phyloP scores from a whole-genome alignment of 2,329 filamentous ascomycete genomes.

The Arthrobotrys sinensis region DNA sequence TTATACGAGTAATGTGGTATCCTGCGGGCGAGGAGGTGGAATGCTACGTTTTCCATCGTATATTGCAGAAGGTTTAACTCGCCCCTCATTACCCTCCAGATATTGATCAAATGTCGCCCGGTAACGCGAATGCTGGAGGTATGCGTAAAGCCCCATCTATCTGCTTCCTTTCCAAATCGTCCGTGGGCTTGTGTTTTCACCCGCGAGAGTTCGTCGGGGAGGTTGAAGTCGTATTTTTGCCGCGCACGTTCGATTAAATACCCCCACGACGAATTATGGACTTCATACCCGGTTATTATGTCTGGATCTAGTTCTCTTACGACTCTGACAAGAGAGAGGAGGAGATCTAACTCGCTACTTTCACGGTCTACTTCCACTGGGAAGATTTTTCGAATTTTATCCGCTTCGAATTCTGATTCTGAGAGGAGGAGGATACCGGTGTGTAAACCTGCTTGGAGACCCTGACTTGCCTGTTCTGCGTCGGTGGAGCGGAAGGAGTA shows the following conservation, averaged over 20 bases:
- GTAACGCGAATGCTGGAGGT: slow-evolving; percentile 94
- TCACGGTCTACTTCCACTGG: slow-evolving; percentile 80
- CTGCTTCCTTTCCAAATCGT: slow-evolving; percentile 86
- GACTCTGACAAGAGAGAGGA: slow-evolving; percentile 88
- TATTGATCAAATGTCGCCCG: slow-evolving; percentile 94
- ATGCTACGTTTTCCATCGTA: slow-evolving; percentile 94
- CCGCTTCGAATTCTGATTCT: slow-evolving; percentile 73
- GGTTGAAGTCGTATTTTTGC: slow-evolving; percentile 84
- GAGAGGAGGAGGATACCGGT: slow-evolving; percentile 82
- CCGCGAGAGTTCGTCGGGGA: slow-evolving; percentile 91
- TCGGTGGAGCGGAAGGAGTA: slow-evolving; percentile 89
- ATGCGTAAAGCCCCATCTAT: slow-evolving; percentile 93
- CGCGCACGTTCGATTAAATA: slow-evolving; percentile 92
- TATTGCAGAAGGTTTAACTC: slow-evolving; percentile 94
- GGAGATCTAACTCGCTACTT: slow-evolving; percentile 83
- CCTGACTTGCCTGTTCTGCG: slow-evolving; percentile 71
- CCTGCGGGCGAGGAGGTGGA: slow-evolving; percentile 83
- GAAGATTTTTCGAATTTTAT: slow-evolving; percentile 76
- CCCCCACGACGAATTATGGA: slow-evolving; percentile 94
- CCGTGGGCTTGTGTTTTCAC: slow-evolving; percentile 88
- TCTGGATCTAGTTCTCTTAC: slow-evolving; percentile 90
- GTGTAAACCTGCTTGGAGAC: slow-evolving; percentile 71
- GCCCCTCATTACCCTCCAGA: slow-evolving; percentile 95
- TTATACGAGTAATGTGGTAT: slow-evolving; percentile 89
- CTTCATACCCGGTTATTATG: slow-evolving; percentile 93